Percentiles rank a stretch among this genome's conserved stretches.
Conservation (phyloP, 371 early-diverging fungal species). For the Rhizomucor miehei region DNA sequence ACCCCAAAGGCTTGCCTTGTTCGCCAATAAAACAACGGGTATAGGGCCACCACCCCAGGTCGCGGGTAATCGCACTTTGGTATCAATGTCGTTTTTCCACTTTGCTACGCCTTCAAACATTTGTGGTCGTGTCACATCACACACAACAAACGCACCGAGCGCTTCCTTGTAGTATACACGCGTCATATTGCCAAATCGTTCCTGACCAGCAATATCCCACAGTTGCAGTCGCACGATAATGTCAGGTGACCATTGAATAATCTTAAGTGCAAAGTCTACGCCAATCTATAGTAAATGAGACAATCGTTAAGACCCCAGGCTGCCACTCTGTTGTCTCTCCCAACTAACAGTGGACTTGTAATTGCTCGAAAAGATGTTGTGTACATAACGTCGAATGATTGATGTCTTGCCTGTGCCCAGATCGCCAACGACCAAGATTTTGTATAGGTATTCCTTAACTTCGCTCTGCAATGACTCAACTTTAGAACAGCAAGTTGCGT, state of each 20-base stretch:
- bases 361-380: slow-evolving; percentile 70
- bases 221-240: slow-evolving; percentile 68
- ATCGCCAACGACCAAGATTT: slow-evolving; percentile 79
- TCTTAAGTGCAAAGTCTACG: slow-evolving; percentile 83
- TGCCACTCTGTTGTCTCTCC: background rate
- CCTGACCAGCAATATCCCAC: slow-evolving; percentile 89
- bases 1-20: slow-evolving; percentile 41
- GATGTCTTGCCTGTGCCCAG: slow-evolving; percentile 78
- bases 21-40: slow-evolving; percentile 63
- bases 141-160: slow-evolving; percentile 75
- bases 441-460: slow-evolving; percentile 56
- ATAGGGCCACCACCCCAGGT: slow-evolving; percentile 59
- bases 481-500: background rate
- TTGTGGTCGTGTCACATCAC: slow-evolving; percentile 71
- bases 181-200: slow-evolving; percentile 77
- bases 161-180: slow-evolving; percentile 84
- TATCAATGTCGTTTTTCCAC: slow-evolving; percentile 72
- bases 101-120: slow-evolving; percentile 71
- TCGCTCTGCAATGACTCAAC: slow-evolving; percentile 16
- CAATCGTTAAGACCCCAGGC: background rate
- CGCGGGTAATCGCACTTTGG: slow-evolving; percentile 56
- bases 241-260: slow-evolving; percentile 59
- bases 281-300: slow-evolving; percentile 53
- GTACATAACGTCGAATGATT: slow-evolving; percentile 64
- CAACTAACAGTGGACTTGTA: slow-evolving; percentile 69